Evolutionary conservation across 2,329 filamentous ascomycete genomes (phyloP).

Genomic region (Fusarium sp.): DNA sequence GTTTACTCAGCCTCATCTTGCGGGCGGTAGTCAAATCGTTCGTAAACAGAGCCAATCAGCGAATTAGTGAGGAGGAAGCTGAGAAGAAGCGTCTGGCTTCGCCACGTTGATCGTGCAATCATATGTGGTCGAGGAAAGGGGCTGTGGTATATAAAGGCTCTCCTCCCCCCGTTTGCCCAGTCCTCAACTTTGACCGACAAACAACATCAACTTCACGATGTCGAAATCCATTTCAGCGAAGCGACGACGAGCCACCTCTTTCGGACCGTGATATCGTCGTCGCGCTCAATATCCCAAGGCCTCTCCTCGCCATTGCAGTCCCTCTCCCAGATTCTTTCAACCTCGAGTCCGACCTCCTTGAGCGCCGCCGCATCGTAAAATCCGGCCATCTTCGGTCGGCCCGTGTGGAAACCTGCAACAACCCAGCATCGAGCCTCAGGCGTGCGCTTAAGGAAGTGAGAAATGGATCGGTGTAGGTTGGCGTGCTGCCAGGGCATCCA

Average conservation of each 20-base stretch:
- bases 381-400: conserved; percentile 69
- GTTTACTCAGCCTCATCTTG: conserved; percentile 27
- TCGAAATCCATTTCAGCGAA: conserved; percentile 56
- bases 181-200: background rate
- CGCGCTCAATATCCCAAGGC: conserved; percentile 70
- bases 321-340: conserved; percentile 76
- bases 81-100: conserved; percentile 15
- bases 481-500: conserved; percentile 80
- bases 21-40: conserved; percentile 14
- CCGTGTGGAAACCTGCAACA: conserved; percentile 79
- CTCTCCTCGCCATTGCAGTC: conserved; percentile 73
- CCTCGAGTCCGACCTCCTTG: conserved; percentile 61
- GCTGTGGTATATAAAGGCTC: conserved; percentile 22
- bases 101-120: conserved; percentile 16
- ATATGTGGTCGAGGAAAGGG: background rate
- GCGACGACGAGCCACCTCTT: conserved; percentile 78
- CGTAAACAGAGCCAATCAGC: conserved; percentile 25
- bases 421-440: conserved; percentile 66
- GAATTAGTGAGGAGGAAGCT: background rate
- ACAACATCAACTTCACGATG: conserved; percentile 21
- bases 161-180: background rate
- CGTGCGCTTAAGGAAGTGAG: conserved; percentile 66
- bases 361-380: conserved; percentile 69
- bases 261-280: conserved; percentile 70
- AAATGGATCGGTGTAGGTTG: conserved; percentile 71